Percentiles rank a stretch among this genome's conserved stretches.
Conservation (phyloP, 306 rosid species). For the Vigna nakashimae region DNA sequence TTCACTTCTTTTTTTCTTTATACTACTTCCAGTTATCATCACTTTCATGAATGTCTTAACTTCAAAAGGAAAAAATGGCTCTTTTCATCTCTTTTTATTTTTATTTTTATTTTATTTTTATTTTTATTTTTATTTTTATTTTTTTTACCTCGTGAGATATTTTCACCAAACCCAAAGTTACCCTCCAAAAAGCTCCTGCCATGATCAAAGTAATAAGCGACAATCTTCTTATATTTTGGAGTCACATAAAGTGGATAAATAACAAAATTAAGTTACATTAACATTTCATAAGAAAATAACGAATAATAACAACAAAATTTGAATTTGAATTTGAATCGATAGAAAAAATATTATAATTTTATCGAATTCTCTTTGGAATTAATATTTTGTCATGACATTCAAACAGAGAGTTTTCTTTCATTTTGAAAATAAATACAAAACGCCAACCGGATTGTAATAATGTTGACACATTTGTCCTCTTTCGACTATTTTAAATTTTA, state of each 20-base stretch:
- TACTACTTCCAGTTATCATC: slow-evolving; percentile 33
- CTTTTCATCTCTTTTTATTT: slow-evolving; percentile 1
- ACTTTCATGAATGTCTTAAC: slow-evolving; percentile 46
- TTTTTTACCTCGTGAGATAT: slow-evolving; percentile 39
- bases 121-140: neutral
- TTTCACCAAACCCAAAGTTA: slow-evolving; percentile 34
- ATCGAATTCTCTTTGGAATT: neutral
- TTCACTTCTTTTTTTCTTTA: neutral
- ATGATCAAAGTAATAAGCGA: slow-evolving; percentile 37
- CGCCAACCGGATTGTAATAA: slow-evolving; percentile 1
- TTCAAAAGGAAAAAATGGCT: slow-evolving; percentile 40
- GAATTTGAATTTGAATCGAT: slow-evolving; percentile 5
- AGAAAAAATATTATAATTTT: neutral
- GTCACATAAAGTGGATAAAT: neutral
- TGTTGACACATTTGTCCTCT: slow-evolving; percentile 33
- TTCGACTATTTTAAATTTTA: neutral
- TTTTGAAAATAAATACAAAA: neutral
- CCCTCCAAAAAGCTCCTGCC: slow-evolving; percentile 23
- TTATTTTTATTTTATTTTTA: too few relatives aligned
- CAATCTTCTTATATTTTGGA: slow-evolving; percentile 39
- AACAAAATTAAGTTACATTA: neutral
- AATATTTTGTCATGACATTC: neutral
- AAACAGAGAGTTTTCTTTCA: neutral
- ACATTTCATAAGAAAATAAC: neutral
- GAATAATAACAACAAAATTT: neutral